Evolutionary conservation across 305 asterid genomes (phyloP).

Genomic region (Petunia hybrid): DNA sequence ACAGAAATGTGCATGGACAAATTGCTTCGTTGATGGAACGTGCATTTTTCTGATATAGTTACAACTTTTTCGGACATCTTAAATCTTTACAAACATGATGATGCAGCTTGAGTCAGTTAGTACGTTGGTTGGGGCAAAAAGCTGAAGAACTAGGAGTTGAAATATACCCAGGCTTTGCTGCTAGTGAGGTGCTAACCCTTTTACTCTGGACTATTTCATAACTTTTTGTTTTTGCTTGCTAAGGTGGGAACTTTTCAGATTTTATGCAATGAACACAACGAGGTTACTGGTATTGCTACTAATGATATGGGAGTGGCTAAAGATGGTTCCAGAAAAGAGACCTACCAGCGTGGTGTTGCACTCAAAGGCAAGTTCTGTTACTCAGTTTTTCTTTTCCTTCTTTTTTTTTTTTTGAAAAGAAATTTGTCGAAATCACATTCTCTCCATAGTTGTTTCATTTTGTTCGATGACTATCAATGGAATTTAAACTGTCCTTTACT

Average conservation of each 20-base stretch:
- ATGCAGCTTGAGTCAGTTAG: conserved; percentile 92
- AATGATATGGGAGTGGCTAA: conserved; percentile 98
- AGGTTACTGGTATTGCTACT: conserved; percentile 93
- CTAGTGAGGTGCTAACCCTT: conserved; percentile 76
- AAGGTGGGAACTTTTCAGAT: conserved; percentile 51
- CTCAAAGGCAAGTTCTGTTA: conserved; percentile 68
- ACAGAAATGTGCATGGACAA: background rate
- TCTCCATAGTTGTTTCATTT: conserved; percentile 8
- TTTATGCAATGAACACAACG: conserved; percentile 63
- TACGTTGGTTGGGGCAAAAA: conserved; percentile 91
- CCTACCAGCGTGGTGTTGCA: conserved; percentile 91
- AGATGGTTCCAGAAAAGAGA: conserved; percentile 85
- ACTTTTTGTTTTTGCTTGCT: conserved; percentile 20
- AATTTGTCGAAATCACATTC: background rate
- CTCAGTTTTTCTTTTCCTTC: conserved; percentile 27
- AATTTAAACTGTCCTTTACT: conserved; percentile 5
- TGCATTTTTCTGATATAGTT: conserved; percentile 16
- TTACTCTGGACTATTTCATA: conserved; percentile 19
- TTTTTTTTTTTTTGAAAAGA: conserved; percentile 14
- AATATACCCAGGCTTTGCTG: conserved; percentile 99
- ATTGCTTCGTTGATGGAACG: background rate
- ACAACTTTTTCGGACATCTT: conserved; percentile 33
- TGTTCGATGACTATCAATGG: conserved; percentile 3
- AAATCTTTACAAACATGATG: conserved; percentile 40
- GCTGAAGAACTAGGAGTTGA: conserved; percentile 99